Evolutionary conservation across 78 protist genomes (phyloP), one percentile per base, ranked within the genome.

Genomic region (Chrysochromulina tobinii): DNA sequence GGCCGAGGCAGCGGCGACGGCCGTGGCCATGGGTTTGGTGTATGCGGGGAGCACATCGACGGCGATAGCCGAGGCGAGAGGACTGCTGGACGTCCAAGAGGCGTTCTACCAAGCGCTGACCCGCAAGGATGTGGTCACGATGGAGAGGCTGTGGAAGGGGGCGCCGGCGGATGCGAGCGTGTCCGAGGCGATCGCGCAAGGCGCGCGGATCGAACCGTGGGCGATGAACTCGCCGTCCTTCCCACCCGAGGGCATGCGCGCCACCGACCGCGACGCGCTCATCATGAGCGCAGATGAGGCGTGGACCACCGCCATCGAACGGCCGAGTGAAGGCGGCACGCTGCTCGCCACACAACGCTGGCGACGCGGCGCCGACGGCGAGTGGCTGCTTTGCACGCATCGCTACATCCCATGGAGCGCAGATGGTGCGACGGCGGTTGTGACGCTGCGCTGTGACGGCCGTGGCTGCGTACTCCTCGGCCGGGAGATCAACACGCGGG

Each of bases 261-360:
- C 79, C 11, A 69, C 79, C 14, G 79, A 69, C 9, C 27, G 79
- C 51, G 79, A 69, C 51, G 79, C 9, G n/a, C 55, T 69, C 54
- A 51, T 69, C n/a, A 8, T 23, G 54, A 6, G 55, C 55, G 79
- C 14, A 6, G 79, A 14, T 5, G 51, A 23, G 2, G 79, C 54
- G 6, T 25, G 14, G 79, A 27, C 79, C 11, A 69, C 79, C 2
- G 38, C 55, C 14, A 38, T 69, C 79, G 79, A 69, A 11, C 79
- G 79, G 55, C 79, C 79, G 55, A 14, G n/a, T 27, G 51, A 23
- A 7, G 79, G 79, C 3, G 79, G 79, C 79, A 75, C 84, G 21
- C 84, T 75, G 20, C 84, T 75, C 57, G 84, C 84, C 58, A 75
- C 58, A 2, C 84, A 75, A 27, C 59, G 54, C 59, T 75, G 84